Conservation (phyloP, 108 stramenopile genomes). For the Nannochloropsis salina region DNA sequence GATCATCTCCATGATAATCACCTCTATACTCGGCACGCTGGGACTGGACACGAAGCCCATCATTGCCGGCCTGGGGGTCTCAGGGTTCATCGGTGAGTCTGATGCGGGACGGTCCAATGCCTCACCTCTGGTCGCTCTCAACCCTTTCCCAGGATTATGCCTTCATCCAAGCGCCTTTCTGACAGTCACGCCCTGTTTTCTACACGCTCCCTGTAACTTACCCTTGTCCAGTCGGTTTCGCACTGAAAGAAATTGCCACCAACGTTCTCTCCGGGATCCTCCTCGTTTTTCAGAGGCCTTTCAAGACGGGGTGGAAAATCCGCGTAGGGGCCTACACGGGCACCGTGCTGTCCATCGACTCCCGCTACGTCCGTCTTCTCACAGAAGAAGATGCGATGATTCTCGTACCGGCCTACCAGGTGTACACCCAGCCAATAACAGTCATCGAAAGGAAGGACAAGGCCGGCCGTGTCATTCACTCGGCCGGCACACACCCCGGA, state of each 20-base stretch:
- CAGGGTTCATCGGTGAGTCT: not conserved
- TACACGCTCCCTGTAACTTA: no score
- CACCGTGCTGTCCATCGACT: conserved; percentile 23
- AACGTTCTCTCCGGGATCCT: conserved; percentile 22
- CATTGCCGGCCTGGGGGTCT: conserved; percentile 14
- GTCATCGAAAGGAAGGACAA: not conserved
- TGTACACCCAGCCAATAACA: not conserved
- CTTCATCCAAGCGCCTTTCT: no score
- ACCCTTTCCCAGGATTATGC: no score
- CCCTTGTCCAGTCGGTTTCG: not conserved
- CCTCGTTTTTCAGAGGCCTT: conserved; percentile 22
- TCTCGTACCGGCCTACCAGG: conserved; percentile 18
- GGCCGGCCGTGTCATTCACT: not conserved
- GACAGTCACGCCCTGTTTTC: no score
- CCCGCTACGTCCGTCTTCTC: conserved; percentile 9
- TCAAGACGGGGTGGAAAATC: conserved; percentile 21
- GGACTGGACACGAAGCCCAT: conserved; percentile 24
- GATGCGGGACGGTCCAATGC: no score
- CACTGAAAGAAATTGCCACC: conserved; percentile 17
- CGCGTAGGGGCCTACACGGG: conserved; percentile 6
- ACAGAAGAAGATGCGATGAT: conserved; percentile 9
- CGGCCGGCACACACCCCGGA: not conserved
- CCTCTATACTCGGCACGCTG: conserved; percentile 20
- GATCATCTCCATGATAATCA: conserved; percentile 20
- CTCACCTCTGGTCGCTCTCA: no score